Percentiles rank a stretch among this genome's conserved stretches.
phyloP scores from a whole-genome alignment of 495 filamentous ascomycete species.

The Aspergillus conjunctus region DNA sequence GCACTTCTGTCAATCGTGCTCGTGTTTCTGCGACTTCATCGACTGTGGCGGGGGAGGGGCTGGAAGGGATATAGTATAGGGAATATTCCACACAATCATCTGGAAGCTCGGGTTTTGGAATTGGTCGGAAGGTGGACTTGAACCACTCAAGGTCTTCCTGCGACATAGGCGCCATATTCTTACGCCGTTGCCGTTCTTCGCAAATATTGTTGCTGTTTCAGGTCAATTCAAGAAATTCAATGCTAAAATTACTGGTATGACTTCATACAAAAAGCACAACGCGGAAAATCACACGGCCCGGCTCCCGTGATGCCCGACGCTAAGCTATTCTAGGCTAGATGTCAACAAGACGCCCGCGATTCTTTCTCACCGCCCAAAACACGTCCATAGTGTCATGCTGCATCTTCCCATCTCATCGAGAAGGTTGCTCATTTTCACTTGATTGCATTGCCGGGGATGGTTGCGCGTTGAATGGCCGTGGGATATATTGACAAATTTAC shows the following conservation, averaged over 20 bases:
- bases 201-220: background rate
- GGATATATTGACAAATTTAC: conserved; percentile 1
- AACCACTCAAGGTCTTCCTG: conserved; percentile 54
- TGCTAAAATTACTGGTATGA: conserved; percentile 33
- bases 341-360: conserved; percentile 42
- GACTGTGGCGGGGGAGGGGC: conserved; percentile 44
- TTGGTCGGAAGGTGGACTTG: conserved; percentile 51
- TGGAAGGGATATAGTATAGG: conserved; percentile 63
- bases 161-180: conserved; percentile 47
- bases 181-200: background rate
- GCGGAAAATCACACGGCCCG: conserved; percentile 33
- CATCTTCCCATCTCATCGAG: conserved; percentile 6
- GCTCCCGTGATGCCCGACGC: conserved; percentile 25
- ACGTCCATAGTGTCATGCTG: conserved; percentile 32
- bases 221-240: conserved; percentile 3
- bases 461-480: conserved; percentile 33
- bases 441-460: conserved; percentile 30
- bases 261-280: conserved; percentile 42
- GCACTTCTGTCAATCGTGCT: conserved; percentile 66
- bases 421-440: background rate
- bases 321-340: conserved; percentile 43
- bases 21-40: conserved; percentile 57
- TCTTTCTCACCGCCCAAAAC: conserved; percentile 42
- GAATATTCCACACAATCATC: conserved; percentile 90
- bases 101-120: conserved; percentile 71